Percentiles rank a stretch among this genome's conserved stretches.
Conservation (phyloP, 1,284 basidiomycete genomes). For the Xanthoconium separans region DNA sequence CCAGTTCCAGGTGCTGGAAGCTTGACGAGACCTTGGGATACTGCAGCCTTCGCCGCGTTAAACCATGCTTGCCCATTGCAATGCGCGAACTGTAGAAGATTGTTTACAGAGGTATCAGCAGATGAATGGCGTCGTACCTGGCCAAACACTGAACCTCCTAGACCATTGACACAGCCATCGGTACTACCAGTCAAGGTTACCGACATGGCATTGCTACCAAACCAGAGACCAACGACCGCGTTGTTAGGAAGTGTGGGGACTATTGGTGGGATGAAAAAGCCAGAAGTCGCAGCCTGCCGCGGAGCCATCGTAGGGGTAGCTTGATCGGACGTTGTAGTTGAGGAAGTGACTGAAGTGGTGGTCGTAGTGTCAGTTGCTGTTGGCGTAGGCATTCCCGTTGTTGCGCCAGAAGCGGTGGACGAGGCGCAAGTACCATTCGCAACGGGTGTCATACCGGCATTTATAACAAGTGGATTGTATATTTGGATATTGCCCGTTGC, state of each 20-base stretch:
- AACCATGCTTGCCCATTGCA: conserved; percentile 27
- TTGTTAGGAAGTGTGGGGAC: conserved; percentile 24
- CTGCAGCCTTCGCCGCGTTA: conserved; percentile 18
- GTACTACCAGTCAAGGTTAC: conserved; percentile 24
- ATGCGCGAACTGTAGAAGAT: conserved; percentile 18
- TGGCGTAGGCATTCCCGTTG: not conserved
- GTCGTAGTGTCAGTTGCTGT: not conserved
- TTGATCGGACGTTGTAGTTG: not conserved
- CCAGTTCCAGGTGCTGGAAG: conserved; percentile 22
- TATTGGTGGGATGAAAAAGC: conserved; percentile 22
- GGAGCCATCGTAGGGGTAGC: not conserved
- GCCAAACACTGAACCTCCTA: conserved; percentile 22
- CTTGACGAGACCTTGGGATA: conserved; percentile 18
- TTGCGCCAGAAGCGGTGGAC: not conserved
- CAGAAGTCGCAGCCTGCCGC: conserved; percentile 16
- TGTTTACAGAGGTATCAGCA: not conserved
- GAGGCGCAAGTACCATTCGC: conserved; percentile 6
- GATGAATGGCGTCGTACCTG: conserved; percentile 12
- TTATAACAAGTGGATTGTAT: conserved; percentile 28
- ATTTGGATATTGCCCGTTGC: conserved; percentile 28
- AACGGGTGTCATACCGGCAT: conserved; percentile 22
- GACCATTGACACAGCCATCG: conserved; percentile 24
- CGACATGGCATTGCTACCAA: conserved; percentile 25
- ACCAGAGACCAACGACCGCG: conserved; percentile 28
- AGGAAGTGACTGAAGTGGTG: not conserved